Evolutionary conservation across 2,329 filamentous ascomycete genomes (phyloP).

Genomic region (Trichoderma asperellum): DNA sequence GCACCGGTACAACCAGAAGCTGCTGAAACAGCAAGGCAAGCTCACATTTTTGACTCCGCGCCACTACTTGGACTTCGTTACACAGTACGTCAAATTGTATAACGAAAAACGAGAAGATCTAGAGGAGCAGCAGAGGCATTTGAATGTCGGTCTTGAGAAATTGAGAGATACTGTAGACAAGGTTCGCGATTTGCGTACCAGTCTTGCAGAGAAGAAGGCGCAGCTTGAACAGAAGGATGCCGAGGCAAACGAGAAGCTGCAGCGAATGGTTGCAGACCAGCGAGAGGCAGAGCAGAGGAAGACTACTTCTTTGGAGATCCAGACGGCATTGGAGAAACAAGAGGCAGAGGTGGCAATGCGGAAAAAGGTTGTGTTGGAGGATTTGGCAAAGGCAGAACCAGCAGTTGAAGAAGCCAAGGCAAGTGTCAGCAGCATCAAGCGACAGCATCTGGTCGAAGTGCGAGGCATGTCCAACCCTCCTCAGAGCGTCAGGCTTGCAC

Average conservation of each 20-base stretch:
- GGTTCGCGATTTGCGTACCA: conserved; percentile 87
- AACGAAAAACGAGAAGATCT: conserved; percentile 98
- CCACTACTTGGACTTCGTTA: conserved; percentile 97
- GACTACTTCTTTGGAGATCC: conserved; percentile 83
- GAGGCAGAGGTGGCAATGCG: conserved; percentile 84
- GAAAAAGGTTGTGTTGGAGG: conserved; percentile 80
- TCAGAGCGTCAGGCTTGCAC: conserved; percentile 82
- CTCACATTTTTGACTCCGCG: conserved; percentile 92
- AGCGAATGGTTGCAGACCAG: conserved; percentile 96
- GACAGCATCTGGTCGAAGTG: conserved; percentile 95
- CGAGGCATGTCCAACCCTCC: conserved; percentile 95
- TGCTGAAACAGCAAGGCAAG: conserved; percentile 90
- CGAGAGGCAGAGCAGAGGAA: conserved; percentile 92
- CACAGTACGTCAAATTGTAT: conserved; percentile 95
- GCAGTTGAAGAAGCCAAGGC: conserved; percentile 91
- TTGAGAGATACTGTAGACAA: conserved; percentile 96
- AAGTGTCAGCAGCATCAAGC: conserved; percentile 98
- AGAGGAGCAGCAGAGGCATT: conserved; percentile 96
- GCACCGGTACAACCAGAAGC: conserved; percentile 82
- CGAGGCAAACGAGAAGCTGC: conserved; percentile 95
- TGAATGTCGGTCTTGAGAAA: conserved; percentile 98
- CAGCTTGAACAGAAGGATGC: conserved; percentile 92
- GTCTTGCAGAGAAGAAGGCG: conserved; percentile 90
- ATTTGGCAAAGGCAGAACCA: conserved; percentile 89
- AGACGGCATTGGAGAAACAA: conserved; percentile 83